Base-by-base conservation (phyloP, 345 rosid genomes). In the Pistacia atlantica region DNA sequence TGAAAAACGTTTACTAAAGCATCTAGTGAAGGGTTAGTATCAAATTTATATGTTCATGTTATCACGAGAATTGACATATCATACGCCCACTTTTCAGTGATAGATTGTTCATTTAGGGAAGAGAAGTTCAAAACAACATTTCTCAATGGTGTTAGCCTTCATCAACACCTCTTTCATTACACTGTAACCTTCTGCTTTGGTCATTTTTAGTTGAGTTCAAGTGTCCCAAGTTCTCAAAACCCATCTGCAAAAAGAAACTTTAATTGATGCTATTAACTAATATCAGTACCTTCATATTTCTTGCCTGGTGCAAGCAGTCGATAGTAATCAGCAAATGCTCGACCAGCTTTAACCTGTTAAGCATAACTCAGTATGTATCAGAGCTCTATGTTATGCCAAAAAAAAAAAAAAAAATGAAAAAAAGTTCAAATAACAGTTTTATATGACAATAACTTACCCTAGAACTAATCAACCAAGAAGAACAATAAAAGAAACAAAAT, bases 221-320 rank as follows among this genome's bases (percentile, higher is more conserved):
- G 5, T 10, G 10, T 46, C 12, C 18, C 46, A 37, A n/a, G 3
- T 31, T 58, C 4, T 57, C 8, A 38, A 10, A 72, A 45, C 25
- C 22, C 1, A 25, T 8, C 12, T 11, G 33, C 4, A 10, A 25
- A n/a, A 59, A 9, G 25, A 8, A 45, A 59, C 38, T 58, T 57
- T 45, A 45, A 7, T 16, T 49, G 22, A 31, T 52, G 60, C 60
- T 18, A 69, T 28, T 20, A 31, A 69, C 8, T 11, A 46, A 56
- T 51, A 52, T 67, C 63, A 10, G 76, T 82, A 96, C 99, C 99
- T 93, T 93, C 94, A 20, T 92, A 93, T 79, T 75, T 91, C 63
- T 86, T 78, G 66, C 86, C 87, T 37, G 97, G 94, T 76, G 83
- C 85, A 75, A 96, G 91, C 77, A 90, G 56, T 20, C 97, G 95